Base-by-base conservation (phyloP, 176 grass and related monocot species). In the Carex kokanica region DNA sequence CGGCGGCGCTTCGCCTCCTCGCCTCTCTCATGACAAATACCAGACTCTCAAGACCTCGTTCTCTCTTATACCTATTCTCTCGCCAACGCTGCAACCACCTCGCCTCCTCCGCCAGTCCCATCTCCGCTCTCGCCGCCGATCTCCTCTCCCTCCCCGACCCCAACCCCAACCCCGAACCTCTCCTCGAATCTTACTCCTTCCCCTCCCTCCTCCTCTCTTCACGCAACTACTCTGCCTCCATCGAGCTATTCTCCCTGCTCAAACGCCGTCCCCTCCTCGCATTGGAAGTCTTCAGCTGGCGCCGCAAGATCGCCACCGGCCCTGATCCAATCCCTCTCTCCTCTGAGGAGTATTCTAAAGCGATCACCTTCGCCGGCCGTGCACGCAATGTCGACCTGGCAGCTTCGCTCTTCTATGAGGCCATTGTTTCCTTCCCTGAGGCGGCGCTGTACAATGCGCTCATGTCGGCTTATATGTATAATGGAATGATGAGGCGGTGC, bases 381-480 rank as follows among this genome's bases (percentile, higher is more conserved):
- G 86, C 93, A 1, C 55, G 83, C 49, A 84, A 99, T 60, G 61
- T 74, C 17, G 57, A 65, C 20, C 45, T 78, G 14, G 93, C 93
- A 0, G 77, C 83, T 13, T 34, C 45, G 29, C 71, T 95, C 84
- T 99, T 99, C 83, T 38, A 60, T 29, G 91, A 90, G 6, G 91
- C 91, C 12, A 40, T 85, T 25, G 72, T 51, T 8, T 83, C 85
- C 38, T 78, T 84, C 65, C 86, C 87, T 7, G 83, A 99, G 80
- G 62, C 83, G 27, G 85, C 63, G 1, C 86, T 95, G 59, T 99
- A 95, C 80, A 99, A 95, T 67, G 91, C 91, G 18, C 96, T 99
- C 64, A 95, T 99, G 91, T 60, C 92, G 5, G 82, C 89, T 2
- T 95, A 93, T 89, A 95, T 93, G 96, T 90, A 90, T 70, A 70